phyloP scores from a whole-genome alignment of 2,329 filamentous ascomycete genomes.

The Sporothrix brunneoviolacea region DNA sequence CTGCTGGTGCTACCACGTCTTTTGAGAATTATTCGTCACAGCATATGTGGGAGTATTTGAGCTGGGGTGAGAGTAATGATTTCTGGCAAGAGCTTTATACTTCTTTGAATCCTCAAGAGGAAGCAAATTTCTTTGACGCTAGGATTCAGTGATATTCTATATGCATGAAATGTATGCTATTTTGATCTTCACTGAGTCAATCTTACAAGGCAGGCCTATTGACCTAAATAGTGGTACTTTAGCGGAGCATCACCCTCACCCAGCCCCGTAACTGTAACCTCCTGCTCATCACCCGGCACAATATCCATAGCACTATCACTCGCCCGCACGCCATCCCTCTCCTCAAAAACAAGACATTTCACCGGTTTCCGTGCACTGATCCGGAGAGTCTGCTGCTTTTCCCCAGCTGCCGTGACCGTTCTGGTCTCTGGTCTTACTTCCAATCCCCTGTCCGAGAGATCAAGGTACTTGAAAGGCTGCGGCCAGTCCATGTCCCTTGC shows the following conservation, averaged over 20 bases:
- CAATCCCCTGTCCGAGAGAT: too few species aligned
- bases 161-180: background rate
- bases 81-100: background rate
- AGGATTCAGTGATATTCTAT: background rate
- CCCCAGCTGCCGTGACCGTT: too few species aligned
- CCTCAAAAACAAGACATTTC: too few species aligned
- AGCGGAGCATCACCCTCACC: background rate
- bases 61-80: background rate
- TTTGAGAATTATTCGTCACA: constrained; percentile 2
- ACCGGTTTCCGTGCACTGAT: too few species aligned
- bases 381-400: too few species aligned
- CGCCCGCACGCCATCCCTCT: too few species aligned
- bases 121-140: background rate
- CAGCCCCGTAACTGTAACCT: background rate
- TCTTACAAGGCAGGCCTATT: too few species aligned
- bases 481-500: too few species aligned
- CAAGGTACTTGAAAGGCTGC: too few species aligned
- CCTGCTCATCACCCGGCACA: too few species aligned
- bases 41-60: constrained; percentile 4
- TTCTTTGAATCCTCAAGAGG: background rate
- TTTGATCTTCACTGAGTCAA: background rate
- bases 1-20: background rate
- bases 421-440: too few species aligned
- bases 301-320: too few species aligned
- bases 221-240: constrained; percentile 1